phyloP scores from a whole-genome alignment of 1,284 basidiomycete species.

The Pulveroboletus sp. region DNA sequence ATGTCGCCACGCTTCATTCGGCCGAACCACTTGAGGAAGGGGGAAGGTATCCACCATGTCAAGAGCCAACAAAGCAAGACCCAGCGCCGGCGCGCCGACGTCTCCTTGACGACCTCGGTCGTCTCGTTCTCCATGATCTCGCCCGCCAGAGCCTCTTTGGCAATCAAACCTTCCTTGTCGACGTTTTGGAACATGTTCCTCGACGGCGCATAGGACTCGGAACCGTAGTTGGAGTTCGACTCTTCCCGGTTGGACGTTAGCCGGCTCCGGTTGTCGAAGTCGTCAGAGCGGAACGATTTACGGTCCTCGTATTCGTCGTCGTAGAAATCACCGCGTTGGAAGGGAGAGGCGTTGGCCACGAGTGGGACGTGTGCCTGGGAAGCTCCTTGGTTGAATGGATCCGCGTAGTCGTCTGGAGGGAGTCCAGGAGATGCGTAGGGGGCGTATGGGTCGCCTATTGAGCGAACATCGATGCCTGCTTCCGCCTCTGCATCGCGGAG shows the following conservation, averaged over 20 bases:
- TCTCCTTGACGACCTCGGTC: constrained; percentile 83
- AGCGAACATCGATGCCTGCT: constrained; percentile 69
- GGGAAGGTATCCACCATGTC: constrained; percentile 88
- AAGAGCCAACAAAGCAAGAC: constrained; percentile 87
- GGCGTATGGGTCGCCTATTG: constrained; percentile 76
- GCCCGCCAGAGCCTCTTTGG: constrained; percentile 80
- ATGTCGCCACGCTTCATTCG: constrained; percentile 95
- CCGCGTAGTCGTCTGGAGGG: constrained; percentile 46
- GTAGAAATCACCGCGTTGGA: constrained; percentile 69
- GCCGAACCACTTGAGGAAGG: constrained; percentile 69
- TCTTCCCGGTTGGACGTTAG: constrained; percentile 78
- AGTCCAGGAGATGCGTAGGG: constrained; percentile 61
- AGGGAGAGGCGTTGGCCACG: constrained; percentile 76
- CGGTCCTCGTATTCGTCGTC: constrained; percentile 81
- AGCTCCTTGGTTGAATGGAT: constrained; percentile 45
- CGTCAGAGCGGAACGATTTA: constrained; percentile 72
- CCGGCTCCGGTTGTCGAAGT: constrained; percentile 74
- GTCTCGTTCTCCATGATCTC: constrained; percentile 85
- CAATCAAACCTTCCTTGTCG: constrained; percentile 69
- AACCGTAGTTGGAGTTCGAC: constrained; percentile 76
- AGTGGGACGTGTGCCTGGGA: constrained; percentile 71
- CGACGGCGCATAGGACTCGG: constrained; percentile 90
- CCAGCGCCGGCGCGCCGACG: constrained; percentile 82
- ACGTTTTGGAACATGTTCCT: constrained; percentile 91
- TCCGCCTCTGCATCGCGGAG: constrained; percentile 74